Base-by-base conservation (phyloP, 2,329 filamentous ascomycete genomes). In the Sporothrix mexicana region DNA sequence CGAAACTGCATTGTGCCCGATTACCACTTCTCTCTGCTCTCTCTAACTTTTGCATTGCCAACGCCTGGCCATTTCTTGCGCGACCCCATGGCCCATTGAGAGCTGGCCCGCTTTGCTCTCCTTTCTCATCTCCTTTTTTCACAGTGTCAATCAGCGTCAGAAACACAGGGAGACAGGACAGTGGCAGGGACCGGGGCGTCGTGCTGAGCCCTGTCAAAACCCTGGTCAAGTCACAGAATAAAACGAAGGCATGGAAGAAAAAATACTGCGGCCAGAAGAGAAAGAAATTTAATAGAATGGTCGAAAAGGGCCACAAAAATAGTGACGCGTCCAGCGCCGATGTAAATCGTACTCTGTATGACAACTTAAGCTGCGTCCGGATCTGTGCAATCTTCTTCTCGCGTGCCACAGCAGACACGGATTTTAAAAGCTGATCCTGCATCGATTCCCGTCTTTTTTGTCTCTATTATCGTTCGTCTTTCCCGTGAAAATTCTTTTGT, bases 91-190 rank as follows among this genome's bases (percentile, higher is more conserved):
- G 15, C 51, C 49, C 66, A 57, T 69, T 57, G 67, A 57, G 5
- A 57, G 5, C 30, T 57, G 67, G 30, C 67, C 67, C 49, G 49
- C 51, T 59, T 57, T 69, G 47, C 66, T 59, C 49, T 69, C 67
- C 67, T 69, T 23, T 69, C 30, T 69, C 67, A 69, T 69, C 67
- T 69, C 67, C 7, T 68, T 62, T 62, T 45, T 20, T 55, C 15
- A 12, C 15, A 23, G 20, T 45, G n/a, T n/a, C n/a, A n/a, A n/a
- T n/a, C n/a, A n/a, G n/a, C n/a, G n/a, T n/a, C n/a, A n/a, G n/a
- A n/a, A n/a, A 8, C 36, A n/a, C 36, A 43, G 36, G 17, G 59
- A 43, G 41, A 61, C 30, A 41, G 30, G 47, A 43, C 57, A 41
- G 53, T 12, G 8, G 25, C 53, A 61, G 15, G 15, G 57, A 41